These are phyloP conservation scores for Xylaria sp. DNA, from an alignment of 2,329 filamentous ascomycete species.

Conservation along the genomic window DNA sequence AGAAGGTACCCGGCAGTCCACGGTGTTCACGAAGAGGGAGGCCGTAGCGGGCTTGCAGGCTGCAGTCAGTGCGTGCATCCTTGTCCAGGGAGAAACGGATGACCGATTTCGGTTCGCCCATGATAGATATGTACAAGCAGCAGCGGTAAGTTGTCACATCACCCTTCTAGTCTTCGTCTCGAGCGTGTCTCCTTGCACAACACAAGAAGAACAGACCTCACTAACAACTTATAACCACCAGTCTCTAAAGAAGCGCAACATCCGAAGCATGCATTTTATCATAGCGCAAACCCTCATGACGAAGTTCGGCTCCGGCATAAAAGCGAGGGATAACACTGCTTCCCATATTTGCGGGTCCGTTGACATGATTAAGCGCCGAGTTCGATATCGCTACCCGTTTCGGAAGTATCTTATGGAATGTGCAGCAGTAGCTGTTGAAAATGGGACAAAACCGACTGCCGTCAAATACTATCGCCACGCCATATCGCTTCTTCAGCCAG, in stretches of 20 bases:
- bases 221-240: conserved; percentile 23
- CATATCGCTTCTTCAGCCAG: conserved; percentile 76
- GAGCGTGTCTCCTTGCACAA: not conserved
- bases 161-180: not conserved
- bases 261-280: conserved; percentile 86
- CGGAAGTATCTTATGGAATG: conserved; percentile 79
- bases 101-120: conserved; percentile 88
- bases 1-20: conserved; percentile 44
- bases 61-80: conserved; percentile 78
- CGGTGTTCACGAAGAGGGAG: conserved; percentile 67
- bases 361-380: conserved; percentile 71
- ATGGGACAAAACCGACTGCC: conserved; percentile 80
- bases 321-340: conserved; percentile 73
- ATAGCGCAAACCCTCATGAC: conserved; percentile 83
- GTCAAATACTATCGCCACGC: conserved; percentile 82
- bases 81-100: conserved; percentile 82
- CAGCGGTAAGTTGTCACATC: conserved; percentile 48
- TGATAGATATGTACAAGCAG: conserved; percentile 82
- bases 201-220: not conserved
- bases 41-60: conserved; percentile 80
- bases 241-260: conserved; percentile 70
- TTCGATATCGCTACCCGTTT: conserved; percentile 67
- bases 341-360: conserved; percentile 81
- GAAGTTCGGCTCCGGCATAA: conserved; percentile 66
- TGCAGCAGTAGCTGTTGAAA: conserved; percentile 78